Conservation (phyloP, 1,284 basidiomycete genomes). For the Vanrija sp. region DNA sequence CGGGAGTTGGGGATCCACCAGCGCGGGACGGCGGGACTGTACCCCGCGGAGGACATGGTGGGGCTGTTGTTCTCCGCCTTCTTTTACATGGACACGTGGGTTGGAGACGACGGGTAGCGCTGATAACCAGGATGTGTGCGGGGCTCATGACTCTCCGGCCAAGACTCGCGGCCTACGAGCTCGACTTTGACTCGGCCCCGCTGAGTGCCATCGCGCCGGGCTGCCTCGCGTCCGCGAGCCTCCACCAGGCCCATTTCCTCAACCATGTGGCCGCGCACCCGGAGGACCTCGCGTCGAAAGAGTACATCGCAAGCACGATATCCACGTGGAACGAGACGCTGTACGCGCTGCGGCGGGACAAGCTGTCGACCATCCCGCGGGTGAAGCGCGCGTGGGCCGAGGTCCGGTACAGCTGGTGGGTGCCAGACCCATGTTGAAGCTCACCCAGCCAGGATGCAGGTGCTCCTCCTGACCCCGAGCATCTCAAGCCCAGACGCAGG, state of each 20-base stretch:
- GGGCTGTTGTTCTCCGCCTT: constrained; percentile 18
- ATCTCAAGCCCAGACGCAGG: constrained; percentile 4
- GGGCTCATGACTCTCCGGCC: constrained; percentile 19
- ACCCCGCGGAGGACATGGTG: constrained; percentile 21
- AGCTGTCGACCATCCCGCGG: neutral
- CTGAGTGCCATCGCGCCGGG: neutral
- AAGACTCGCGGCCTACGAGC: constrained; percentile 16
- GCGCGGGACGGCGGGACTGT: constrained; percentile 16
- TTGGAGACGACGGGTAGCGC: neutral
- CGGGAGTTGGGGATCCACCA: constrained; percentile 23
- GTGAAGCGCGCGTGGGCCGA: constrained; percentile 18
- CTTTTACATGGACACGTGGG: constrained; percentile 28
- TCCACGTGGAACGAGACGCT: constrained; percentile 5
- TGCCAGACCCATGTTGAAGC: neutral
- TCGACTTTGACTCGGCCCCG: constrained; percentile 21
- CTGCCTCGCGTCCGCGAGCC: constrained; percentile 3
- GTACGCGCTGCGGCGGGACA: neutral
- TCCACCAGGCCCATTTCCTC: constrained; percentile 4
- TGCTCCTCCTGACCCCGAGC: constrained; percentile 21
- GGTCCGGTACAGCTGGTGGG: constrained; percentile 25
- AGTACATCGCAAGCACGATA: constrained; percentile 7
- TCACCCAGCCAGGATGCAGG: constrained; percentile 16
- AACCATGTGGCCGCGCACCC: constrained; percentile 6
- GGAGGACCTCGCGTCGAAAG: constrained; percentile 10
- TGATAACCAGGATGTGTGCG: constrained; percentile 15